Percentiles rank a stretch among this genome's conserved stretches.
Conservation (phyloP, 192 early-diverging fungal genomes). For the Coemansia sp. region DNA sequence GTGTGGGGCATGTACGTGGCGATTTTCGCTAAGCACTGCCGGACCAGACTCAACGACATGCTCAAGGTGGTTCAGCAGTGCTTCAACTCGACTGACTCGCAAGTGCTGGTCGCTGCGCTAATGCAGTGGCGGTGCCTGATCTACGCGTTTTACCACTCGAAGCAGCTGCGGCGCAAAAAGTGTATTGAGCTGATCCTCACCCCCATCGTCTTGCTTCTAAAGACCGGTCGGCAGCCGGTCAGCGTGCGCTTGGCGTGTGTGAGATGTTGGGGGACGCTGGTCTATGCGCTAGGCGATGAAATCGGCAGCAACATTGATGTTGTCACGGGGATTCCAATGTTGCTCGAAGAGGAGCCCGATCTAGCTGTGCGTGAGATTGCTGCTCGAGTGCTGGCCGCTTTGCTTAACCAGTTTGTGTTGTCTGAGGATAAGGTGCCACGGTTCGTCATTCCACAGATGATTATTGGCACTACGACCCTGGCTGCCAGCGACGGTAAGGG, state of each 20-base stretch:
- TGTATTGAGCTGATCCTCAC: conserved; percentile 32
- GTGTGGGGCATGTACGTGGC: conserved; percentile 45
- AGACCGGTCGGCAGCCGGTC: not conserved
- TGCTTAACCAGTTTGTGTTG: conserved; percentile 29
- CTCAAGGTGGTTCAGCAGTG: conserved; percentile 38
- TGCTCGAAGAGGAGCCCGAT: not conserved
- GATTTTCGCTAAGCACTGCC: conserved; percentile 34
- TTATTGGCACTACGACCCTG: conserved; percentile 47
- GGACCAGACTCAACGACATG: conserved; percentile 20
- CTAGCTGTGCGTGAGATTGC: conserved; percentile 18
- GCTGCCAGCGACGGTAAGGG: conserved; percentile 40
- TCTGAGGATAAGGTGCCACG: conserved; percentile 17
- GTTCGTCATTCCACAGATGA: conserved; percentile 43
- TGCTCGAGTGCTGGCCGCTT: conserved; percentile 25
- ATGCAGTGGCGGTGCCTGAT: conserved; percentile 54
- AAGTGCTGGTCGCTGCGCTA: conserved; percentile 26
- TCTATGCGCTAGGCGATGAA: conserved; percentile 43
- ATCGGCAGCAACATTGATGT: conserved; percentile 25
- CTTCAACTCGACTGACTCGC: conserved; percentile 27
- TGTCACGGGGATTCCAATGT: conserved; percentile 6
- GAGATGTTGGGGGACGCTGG: conserved; percentile 45
- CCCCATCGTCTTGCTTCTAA: conserved; percentile 25
- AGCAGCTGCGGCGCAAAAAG: conserved; percentile 22
- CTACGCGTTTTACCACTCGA: conserved; percentile 34
- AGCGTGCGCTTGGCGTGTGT: conserved; percentile 33